These are phyloP conservation scores for Kodamaea nitidulidarum DNA, from an alignment of 805 yeast species.

Conservation along the genomic window DNA sequence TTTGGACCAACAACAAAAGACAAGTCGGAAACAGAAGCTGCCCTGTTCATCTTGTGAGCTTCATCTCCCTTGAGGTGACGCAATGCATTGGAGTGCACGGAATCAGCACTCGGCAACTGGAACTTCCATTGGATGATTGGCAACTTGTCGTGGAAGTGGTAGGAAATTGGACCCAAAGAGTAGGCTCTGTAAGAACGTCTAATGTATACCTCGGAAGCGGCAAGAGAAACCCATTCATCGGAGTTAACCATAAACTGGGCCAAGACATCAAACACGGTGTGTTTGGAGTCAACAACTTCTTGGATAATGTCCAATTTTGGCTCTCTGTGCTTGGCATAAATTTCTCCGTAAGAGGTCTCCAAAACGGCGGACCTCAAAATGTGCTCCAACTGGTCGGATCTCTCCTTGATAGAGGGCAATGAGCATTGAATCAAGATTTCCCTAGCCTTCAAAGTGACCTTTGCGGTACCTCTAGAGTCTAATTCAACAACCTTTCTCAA, in stretches of 20 bases:
- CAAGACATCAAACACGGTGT: constrained; percentile 92
- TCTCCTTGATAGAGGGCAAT: constrained; percentile 90
- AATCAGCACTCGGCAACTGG: constrained; percentile 68
- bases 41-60: constrained; percentile 58
- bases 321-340: constrained; percentile 65
- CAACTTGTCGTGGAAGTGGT: constrained; percentile 48
- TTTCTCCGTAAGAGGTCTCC: constrained; percentile 84
- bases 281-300: constrained; percentile 94
- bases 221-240: constrained; percentile 87
- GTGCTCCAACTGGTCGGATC: constrained; percentile 96
- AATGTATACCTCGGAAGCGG: constrained; percentile 95
- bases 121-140: constrained; percentile 87
- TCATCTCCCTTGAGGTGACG: constrained; percentile 46
- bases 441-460: constrained; percentile 91
- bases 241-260: constrained; percentile 81
- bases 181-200: constrained; percentile 97
- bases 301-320: constrained; percentile 79
- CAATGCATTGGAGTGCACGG: constrained; percentile 71
- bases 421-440: constrained; percentile 96
- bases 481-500: constrained; percentile 80
- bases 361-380: constrained; percentile 89
- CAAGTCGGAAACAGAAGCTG: constrained; percentile 89
- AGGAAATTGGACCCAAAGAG: constrained; percentile 71
- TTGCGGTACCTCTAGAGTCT: constrained; percentile 86
- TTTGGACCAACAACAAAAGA: constrained; percentile 72